Evolutionary conservation across 2,329 filamentous ascomycete genomes (phyloP).

Genomic region (Botryotinia calthae): DNA sequence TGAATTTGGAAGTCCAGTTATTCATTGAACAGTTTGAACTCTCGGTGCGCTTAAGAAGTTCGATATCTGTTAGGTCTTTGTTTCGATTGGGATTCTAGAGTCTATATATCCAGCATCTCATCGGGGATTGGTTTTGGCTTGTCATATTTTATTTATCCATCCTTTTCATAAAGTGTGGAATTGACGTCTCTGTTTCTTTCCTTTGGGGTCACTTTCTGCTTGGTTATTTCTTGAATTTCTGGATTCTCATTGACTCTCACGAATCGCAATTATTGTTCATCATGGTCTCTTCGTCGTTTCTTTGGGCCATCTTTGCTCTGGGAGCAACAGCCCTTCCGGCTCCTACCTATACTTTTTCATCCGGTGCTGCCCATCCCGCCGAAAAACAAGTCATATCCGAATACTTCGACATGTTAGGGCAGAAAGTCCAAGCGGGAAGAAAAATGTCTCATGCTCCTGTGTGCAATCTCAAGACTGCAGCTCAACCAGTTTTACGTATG

Average conservation of each 20-base stretch:
- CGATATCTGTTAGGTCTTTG: slow-evolving; percentile 7
- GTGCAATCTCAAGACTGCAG: slow-evolving; percentile 55
- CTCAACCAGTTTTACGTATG: slow-evolving; percentile 50
- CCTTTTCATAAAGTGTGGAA: slow-evolving; percentile 11
- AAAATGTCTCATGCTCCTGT: slow-evolving; percentile 43
- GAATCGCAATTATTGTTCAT: neutral
- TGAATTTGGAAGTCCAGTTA: slow-evolving; percentile 13
- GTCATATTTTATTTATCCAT: neutral
- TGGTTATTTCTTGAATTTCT: slow-evolving; percentile 1
- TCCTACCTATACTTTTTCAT: slow-evolving; percentile 31
- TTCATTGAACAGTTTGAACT: slow-evolving; percentile 8
- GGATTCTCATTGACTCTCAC: neutral
- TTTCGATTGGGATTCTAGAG: slow-evolving; percentile 2
- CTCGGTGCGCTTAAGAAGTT: slow-evolving; percentile 16
- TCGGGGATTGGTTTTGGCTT: neutral
- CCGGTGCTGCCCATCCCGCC: slow-evolving; percentile 27
- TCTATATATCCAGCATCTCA: slow-evolving; percentile 16
- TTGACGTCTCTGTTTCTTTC: neutral
- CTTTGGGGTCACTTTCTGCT: neutral
- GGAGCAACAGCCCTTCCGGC: slow-evolving; percentile 45
- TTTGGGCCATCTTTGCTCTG: slow-evolving; percentile 48
- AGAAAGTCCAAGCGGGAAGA: slow-evolving; percentile 52
- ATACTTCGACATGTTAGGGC: slow-evolving; percentile 60
- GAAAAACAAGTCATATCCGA: slow-evolving; percentile 48
- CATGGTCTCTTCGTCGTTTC: slow-evolving; percentile 19